Percentiles rank a stretch among this genome's conserved stretches.
Conservation (phyloP, 2,329 filamentous ascomycete genomes). For the Fusarium praegraminearum region DNA sequence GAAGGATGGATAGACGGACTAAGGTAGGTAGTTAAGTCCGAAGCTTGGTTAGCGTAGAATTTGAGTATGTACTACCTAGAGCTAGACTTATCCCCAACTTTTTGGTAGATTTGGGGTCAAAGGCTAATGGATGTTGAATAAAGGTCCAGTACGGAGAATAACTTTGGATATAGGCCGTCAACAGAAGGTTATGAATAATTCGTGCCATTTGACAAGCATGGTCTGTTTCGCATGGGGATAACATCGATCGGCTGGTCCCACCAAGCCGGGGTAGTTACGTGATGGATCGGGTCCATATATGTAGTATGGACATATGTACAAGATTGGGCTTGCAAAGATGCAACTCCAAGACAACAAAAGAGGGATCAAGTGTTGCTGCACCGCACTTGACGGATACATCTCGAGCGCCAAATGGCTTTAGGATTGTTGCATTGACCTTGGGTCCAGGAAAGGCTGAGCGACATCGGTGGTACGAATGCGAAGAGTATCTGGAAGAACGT, state of each 20-base stretch:
- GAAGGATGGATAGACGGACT: constrained; percentile 2
- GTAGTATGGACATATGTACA: not conserved
- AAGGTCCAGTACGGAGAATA: not conserved
- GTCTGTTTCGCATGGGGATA: constrained; percentile 1
- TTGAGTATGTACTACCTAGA: not conserved
- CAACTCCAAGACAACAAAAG: not conserved
- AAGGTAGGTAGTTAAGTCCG: constrained; percentile 15
- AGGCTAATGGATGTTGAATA: not conserved
- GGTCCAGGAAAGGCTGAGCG: constrained; percentile 54
- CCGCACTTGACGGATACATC: not conserved
- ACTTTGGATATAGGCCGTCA: not conserved
- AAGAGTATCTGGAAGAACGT: constrained; percentile 39
- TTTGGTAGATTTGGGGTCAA: constrained; percentile 1
- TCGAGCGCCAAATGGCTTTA: constrained; percentile 12
- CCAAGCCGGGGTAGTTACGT: not conserved
- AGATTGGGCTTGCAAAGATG: not conserved
- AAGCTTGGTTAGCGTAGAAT: constrained; percentile 19
- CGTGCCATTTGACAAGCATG: not conserved
- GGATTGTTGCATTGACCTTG: constrained; percentile 38
- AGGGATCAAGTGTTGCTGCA: not conserved
- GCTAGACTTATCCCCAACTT: not conserved
- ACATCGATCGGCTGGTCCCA: not conserved
- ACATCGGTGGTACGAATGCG: constrained; percentile 48
- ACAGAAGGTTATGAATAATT: not conserved
- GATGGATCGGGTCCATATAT: not conserved